Base-by-base conservation (phyloP, 352 stramenopile species). In the Globisporangium emineosum region DNA sequence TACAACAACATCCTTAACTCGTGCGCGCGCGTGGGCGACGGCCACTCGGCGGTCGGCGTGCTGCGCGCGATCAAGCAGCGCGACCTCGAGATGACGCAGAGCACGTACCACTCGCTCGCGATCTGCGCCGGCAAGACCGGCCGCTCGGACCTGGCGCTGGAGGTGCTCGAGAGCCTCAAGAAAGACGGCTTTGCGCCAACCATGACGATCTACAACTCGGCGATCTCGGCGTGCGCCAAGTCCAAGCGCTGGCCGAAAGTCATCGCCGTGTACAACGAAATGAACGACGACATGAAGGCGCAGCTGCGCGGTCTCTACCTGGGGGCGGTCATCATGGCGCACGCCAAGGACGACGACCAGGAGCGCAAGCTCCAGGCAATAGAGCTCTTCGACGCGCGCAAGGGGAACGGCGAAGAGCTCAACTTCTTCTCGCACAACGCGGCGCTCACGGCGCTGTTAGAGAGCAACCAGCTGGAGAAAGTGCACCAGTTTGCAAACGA, bases 1-100 rank as follows among this genome's bases (percentile, higher is more conserved):
- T 92, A 91, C 79, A 94, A 94, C 69, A 94, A 78, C 63, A 89
- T 94, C 32, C 75, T 95, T 52, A 93, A 93, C 70, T 91, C 81
- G 60, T 95, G 86, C 47, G 86, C 82, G 19, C 83, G 84, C 30
- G 76, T 87, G 5, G 77, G 69, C 5, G 86, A 95, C 62, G 81
- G 81, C 19, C 78, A 91, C 42, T 91, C 83, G 54, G 81, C 86
- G 1, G 35, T 89, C 5, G 83, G 78, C 7, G 81, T 95, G 45
- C 62, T 92, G 60, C 78, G 76, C 4, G 81, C 83, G 19, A 90
- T 91, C 57, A 78, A 71, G 9, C 70, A 93, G 66, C 77, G 71
- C 2, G 58, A 68, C 9, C 60, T 93, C 1, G 69, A 79, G 57
- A 89, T 93, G 81, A 89, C 81, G 21, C 80, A 90, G 63, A 79